These are phyloP conservation scores for Melastoma candidum DNA, from an alignment of 441 rosid species.

Conservation along the genomic window DNA sequence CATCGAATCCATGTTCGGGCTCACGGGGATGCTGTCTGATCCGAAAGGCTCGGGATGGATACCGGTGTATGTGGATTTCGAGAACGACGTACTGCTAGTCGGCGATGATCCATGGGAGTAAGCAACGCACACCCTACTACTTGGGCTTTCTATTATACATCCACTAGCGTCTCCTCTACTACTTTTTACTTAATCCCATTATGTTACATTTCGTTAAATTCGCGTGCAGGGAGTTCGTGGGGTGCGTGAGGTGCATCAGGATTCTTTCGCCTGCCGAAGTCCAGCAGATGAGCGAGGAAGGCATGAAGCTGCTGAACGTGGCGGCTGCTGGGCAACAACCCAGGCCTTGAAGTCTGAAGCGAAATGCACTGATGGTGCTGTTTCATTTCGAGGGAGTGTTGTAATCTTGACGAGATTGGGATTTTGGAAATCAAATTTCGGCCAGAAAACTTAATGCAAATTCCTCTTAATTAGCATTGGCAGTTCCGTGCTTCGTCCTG, in stretches of 20 bases:
- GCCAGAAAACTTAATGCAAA: too few species aligned
- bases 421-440: background rate
- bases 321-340: conserved; percentile 41
- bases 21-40: conserved; percentile 72
- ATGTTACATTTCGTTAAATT: background rate
- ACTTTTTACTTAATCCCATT: too few species aligned
- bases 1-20: conserved; percentile 90
- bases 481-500: too few species aligned
- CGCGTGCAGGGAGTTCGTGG: conserved; percentile 69
- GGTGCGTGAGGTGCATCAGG: conserved; percentile 95
- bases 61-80: conserved; percentile 90
- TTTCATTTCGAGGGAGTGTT: too few species aligned
- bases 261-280: conserved; percentile 93
- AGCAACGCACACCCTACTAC: conserved; percentile 15
- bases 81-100: conserved; percentile 86
- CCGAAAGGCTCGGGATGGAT: conserved; percentile 89
- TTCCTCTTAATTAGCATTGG: too few species aligned
- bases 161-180: too few species aligned
- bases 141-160: too few species aligned
- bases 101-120: conserved; percentile 99
- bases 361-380: too few species aligned
- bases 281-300: conserved; percentile 97
- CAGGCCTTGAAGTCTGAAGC: conserved; percentile 11
- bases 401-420: conserved; percentile 11
- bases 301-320: conserved; percentile 83